Conservation (phyloP, 1,139 yeast species). For the Candida sp. region DNA sequence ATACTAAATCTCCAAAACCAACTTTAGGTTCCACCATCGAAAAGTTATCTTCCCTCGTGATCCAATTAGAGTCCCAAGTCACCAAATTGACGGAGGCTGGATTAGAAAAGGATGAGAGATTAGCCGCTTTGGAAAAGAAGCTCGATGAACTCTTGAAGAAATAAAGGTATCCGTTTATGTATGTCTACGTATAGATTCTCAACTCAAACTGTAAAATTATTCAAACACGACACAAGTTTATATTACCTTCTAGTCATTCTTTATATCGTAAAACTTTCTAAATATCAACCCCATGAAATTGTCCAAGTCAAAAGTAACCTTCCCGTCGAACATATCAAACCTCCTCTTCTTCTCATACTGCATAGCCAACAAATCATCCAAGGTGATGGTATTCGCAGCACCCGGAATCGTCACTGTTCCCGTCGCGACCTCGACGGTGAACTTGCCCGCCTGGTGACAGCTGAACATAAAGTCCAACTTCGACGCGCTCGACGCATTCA, state of each 20-base stretch:
- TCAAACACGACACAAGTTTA: neutral
- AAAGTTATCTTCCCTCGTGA: slow-evolving; percentile 59
- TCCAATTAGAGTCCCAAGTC: slow-evolving; percentile 59
- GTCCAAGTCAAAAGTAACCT: slow-evolving; percentile 69
- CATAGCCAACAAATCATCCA: slow-evolving; percentile 70
- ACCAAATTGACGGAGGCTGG: slow-evolving; percentile 55
- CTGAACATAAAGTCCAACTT: slow-evolving; percentile 78
- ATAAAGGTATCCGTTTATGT: slow-evolving; percentile 7
- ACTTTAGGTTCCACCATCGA: slow-evolving; percentile 76
- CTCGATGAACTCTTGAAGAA: slow-evolving; percentile 40
- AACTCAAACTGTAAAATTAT: neutral
- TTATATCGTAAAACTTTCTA: slow-evolving; percentile 67
- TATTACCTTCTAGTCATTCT: slow-evolving; percentile 19
- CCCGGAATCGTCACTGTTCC: slow-evolving; percentile 53
- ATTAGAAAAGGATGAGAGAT: slow-evolving; percentile 64
- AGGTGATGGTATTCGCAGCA: slow-evolving; percentile 54
- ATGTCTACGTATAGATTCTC: slow-evolving; percentile 7
- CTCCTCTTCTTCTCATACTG: slow-evolving; percentile 64
- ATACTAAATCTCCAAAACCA: slow-evolving; percentile 37
- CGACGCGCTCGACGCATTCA: slow-evolving; percentile 53
- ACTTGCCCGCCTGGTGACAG: slow-evolving; percentile 75
- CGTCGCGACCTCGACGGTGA: slow-evolving; percentile 66
- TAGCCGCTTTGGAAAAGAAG: slow-evolving; percentile 48
- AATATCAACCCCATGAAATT: slow-evolving; percentile 70
- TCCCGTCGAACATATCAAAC: slow-evolving; percentile 63